Conservation (phyloP, 164 flowering plant genomes). For the Dillenia turbinata region DNA sequence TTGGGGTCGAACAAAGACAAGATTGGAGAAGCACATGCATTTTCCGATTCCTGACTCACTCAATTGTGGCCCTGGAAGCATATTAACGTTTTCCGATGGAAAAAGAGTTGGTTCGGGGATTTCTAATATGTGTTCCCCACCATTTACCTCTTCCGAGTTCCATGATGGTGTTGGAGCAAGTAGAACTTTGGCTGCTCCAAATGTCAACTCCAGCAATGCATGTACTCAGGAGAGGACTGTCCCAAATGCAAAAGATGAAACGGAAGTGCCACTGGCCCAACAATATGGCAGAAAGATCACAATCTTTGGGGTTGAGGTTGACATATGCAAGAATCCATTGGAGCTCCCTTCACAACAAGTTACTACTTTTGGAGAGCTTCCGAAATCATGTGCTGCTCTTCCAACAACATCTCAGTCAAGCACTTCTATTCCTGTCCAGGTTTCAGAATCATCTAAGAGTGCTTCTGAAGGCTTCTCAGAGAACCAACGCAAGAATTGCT, state of each 20-base stretch:
- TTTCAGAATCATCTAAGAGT: constrained; percentile 23
- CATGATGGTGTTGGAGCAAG: constrained; percentile 7
- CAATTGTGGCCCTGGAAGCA: constrained; percentile 2
- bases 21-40: constrained; percentile 11
- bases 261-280: constrained; percentile 12
- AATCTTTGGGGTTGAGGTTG: constrained; percentile 59
- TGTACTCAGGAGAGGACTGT: constrained; percentile 12
- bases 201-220: constrained; percentile 8
- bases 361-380: constrained; percentile 13
- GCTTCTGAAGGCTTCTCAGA: constrained; percentile 10
- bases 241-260: constrained; percentile 11
- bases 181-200: constrained; percentile 5
- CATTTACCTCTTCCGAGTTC: constrained; percentile 3
- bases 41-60: constrained; percentile 10
- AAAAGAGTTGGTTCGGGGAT: constrained; percentile 5
- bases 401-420: constrained; percentile 18
- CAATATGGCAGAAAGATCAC: constrained; percentile 15
- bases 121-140: constrained; percentile 10
- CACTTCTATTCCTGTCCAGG: constrained; percentile 16
- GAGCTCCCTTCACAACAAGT: constrained; percentile 35
- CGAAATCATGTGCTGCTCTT: constrained; percentile 9
- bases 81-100: constrained; percentile 6
- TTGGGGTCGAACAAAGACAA: constrained; percentile 9
- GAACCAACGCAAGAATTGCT: constrained; percentile 18
- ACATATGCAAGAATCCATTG: constrained; percentile 18